These are phyloP conservation scores for Edaphochlamys debaryana DNA, from an alignment of 139 green algal genomes.

Conservation along the genomic window DNA sequence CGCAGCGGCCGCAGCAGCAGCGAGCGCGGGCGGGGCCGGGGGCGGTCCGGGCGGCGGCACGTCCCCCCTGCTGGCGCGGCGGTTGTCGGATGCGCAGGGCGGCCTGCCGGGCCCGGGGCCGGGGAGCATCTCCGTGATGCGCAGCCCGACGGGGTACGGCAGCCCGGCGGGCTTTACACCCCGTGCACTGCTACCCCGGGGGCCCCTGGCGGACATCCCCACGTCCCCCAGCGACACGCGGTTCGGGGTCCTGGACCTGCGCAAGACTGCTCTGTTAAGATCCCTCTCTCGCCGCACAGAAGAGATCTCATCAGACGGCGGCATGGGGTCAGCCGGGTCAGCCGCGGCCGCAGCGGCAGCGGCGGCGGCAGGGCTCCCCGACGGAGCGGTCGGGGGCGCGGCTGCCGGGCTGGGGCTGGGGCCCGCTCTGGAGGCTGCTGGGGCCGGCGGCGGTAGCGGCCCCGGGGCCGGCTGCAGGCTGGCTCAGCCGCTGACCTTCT, in stretches of 20 bases:
- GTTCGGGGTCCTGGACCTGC: conserved; percentile 43
- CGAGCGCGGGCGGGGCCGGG: neutral
- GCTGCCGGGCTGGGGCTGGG: neutral
- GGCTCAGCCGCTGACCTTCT: neutral
- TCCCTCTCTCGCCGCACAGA: conserved; percentile 27
- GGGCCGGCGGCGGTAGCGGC: neutral
- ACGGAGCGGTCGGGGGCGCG: neutral
- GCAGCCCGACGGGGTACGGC: no score
- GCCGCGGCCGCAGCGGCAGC: neutral
- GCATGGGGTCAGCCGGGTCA: neutral
- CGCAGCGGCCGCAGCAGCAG: neutral
- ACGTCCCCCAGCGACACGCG: conserved; percentile 34
- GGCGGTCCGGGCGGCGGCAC: no score
- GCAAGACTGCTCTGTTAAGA: conserved; percentile 52
- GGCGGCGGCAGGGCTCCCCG: no score
- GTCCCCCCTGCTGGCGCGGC: neutral
- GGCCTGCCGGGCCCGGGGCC: no score
- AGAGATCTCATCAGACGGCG: neutral
- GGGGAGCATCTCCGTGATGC: no score
- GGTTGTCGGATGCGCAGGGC: conserved; percentile 8
- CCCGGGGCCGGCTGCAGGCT: no score
- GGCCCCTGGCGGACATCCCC: conserved; percentile 8
- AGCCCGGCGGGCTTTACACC: no score
- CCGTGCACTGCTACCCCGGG: neutral
- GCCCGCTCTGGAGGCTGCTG: neutral